Conservation (phyloP, 73 alveolate genomes). For the Strombidium stylifer region DNA sequence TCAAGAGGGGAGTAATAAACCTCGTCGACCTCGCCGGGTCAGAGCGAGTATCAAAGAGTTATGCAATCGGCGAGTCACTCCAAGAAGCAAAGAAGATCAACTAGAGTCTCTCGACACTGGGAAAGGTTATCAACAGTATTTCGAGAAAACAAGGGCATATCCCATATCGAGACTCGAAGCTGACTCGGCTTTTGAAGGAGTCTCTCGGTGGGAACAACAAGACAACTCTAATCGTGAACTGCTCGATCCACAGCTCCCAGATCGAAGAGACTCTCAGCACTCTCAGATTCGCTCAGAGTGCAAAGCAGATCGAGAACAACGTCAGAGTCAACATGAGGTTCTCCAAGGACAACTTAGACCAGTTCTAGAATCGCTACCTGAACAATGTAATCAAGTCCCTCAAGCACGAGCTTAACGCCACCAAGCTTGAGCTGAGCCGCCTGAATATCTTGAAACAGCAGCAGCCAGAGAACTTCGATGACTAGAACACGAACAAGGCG, state of each 20-base stretch:
- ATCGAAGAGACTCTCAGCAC: slow-evolving; percentile 91
- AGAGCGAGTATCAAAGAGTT: slow-evolving; percentile 88
- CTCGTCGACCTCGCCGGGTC: slow-evolving; percentile 96
- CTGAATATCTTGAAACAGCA: too few relatives aligned
- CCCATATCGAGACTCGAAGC: slow-evolving; percentile 96
- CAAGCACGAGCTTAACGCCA: too few relatives aligned
- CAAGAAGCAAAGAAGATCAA: slow-evolving; percentile 96
- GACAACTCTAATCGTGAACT: slow-evolving; percentile 89
- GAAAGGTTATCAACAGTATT: slow-evolving; percentile 90
- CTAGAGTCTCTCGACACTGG: slow-evolving; percentile 86
- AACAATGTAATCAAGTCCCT: too few relatives aligned
- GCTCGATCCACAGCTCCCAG: slow-evolving; percentile 84
- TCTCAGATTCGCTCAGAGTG: slow-evolving; percentile 92
- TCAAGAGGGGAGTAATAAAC: slow-evolving; percentile 81
- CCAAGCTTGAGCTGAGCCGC: too few relatives aligned
- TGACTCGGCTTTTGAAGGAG: slow-evolving; percentile 93
- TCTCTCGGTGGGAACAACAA: slow-evolving; percentile 96
- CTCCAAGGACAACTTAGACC: too few relatives aligned
- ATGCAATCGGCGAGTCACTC: slow-evolving; percentile 86
- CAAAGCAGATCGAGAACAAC: slow-evolving; percentile 79
- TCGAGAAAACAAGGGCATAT: slow-evolving; percentile 79
- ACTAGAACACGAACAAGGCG: too few relatives aligned
- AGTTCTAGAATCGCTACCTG: too few relatives aligned
- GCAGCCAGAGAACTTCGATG: too few relatives aligned
- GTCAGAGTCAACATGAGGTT: slow-evolving; percentile 74